phyloP scores from a whole-genome alignment of 2,329 filamentous ascomycete genomes.

The Hypomyces rosellus region DNA sequence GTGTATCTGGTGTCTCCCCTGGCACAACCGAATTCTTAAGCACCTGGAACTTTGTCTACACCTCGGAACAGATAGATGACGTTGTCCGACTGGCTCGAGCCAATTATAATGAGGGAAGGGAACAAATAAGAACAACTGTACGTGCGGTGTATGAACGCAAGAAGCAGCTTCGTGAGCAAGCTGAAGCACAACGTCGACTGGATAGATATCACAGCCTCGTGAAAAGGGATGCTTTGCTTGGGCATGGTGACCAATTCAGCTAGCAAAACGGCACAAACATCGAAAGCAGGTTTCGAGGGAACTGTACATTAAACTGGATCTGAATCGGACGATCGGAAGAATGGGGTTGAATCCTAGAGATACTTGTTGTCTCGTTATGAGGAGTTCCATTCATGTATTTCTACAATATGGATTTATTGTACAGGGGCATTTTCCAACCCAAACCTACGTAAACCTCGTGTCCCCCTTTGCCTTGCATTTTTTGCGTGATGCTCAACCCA shows the following conservation, averaged over 20 bases:
- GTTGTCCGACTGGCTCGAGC: constrained; percentile 76
- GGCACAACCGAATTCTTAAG: constrained; percentile 77
- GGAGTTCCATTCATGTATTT: constrained; percentile 21
- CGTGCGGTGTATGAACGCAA: constrained; percentile 90
- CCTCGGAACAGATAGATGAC: constrained; percentile 78
- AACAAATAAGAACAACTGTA: constrained; percentile 71
- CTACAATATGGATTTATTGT: constrained; percentile 32
- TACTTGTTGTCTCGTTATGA: constrained; percentile 1
- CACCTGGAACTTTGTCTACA: constrained; percentile 98
- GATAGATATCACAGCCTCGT: constrained; percentile 42
- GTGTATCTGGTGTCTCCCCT: constrained; percentile 76
- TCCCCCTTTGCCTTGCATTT: constrained; percentile 10
- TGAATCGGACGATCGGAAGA: not conserved
- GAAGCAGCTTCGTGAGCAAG: constrained; percentile 58
- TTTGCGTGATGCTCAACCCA: constrained; percentile 5
- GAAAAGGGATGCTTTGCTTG: constrained; percentile 48
- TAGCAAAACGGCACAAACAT: not conserved
- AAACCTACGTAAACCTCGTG: constrained; percentile 6
- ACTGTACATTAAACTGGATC: constrained; percentile 5
- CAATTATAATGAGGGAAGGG: constrained; percentile 79
- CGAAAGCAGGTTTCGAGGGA: not conserved
- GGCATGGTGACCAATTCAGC: constrained; percentile 62
- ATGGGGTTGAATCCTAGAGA: not conserved
- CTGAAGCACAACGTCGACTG: constrained; percentile 34
- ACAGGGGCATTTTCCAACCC: constrained; percentile 21